Conservation (phyloP, 1,139 yeast genomes). For the Lodderomyces beijingensis region DNA sequence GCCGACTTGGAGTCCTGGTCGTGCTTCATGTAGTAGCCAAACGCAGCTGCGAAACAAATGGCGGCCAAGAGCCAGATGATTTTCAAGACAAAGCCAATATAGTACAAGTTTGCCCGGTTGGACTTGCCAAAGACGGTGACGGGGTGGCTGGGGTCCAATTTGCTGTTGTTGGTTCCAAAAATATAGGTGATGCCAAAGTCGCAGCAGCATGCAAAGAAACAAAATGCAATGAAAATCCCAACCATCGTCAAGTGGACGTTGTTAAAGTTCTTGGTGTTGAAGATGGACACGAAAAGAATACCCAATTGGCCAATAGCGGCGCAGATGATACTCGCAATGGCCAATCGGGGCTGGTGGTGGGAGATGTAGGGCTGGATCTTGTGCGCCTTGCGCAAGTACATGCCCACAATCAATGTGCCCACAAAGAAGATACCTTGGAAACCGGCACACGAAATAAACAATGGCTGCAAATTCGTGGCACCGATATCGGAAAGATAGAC, state of each 20-base stretch:
- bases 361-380: constrained; percentile 54
- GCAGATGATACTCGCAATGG: constrained; percentile 46
- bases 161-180: constrained; percentile 53
- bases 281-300: constrained; percentile 68
- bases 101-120: constrained; percentile 40
- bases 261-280: constrained; percentile 60
- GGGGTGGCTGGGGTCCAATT: constrained; percentile 40
- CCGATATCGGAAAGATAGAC: constrained; percentile 82
- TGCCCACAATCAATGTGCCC: constrained; percentile 60
- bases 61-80: constrained; percentile 67
- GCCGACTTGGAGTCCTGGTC: constrained; percentile 47
- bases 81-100: constrained; percentile 52
- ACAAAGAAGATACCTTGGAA: constrained; percentile 76
- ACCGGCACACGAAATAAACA: constrained; percentile 76
- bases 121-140: constrained; percentile 34
- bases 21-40: constrained; percentile 46
- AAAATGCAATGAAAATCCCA: constrained; percentile 64
- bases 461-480: constrained; percentile 78
- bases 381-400: constrained; percentile 31
- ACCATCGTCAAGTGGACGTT: constrained; percentile 69
- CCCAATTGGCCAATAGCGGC: constrained; percentile 73
- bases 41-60: constrained; percentile 63
- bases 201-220: constrained; percentile 60
- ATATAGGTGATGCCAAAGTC: constrained; percentile 56
- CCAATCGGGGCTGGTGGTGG: constrained; percentile 44